A percentile compares a stretch with the other conserved stretches of the same genome.
phyloP scores from a whole-genome alignment of 495 filamentous ascomycete genomes.

The Talaromyces liani region DNA sequence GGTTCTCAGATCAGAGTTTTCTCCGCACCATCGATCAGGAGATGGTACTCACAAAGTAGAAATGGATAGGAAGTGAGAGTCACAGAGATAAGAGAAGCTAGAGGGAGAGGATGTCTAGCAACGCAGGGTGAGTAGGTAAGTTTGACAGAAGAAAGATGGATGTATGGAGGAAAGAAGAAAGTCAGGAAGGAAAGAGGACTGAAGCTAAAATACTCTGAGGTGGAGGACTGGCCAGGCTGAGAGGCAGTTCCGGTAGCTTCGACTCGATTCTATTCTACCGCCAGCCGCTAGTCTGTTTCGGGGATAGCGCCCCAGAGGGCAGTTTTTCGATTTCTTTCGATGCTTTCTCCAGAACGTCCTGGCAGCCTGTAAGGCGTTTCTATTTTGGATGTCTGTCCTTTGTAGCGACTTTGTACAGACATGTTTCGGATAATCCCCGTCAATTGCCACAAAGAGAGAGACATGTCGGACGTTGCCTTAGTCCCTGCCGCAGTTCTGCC shows the following conservation, averaged over 20 bases:
- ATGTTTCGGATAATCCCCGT: not conserved
- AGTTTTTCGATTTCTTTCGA: conserved; percentile 6
- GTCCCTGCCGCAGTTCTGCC: not conserved
- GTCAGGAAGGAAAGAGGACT: conserved; percentile 1
- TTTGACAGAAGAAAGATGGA: not conserved
- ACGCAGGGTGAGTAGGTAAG: not conserved
- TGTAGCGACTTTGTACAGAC: not conserved
- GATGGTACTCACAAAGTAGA: conserved; percentile 2
- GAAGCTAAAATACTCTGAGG: conserved; percentile 9
- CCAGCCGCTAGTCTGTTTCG: not conserved
- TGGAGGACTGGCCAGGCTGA: conserved; percentile 2
- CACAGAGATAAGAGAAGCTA: conserved; percentile 2
- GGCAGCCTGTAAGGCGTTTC: not conserved
- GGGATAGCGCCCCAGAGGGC: not conserved
- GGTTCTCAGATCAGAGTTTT: not conserved
- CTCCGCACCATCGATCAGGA: not conserved
- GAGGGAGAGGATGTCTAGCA: not conserved
- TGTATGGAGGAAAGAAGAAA: conserved; percentile 2
- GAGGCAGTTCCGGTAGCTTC: conserved; percentile 9
- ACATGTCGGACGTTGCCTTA: not conserved
- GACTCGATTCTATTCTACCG: conserved; percentile 10
- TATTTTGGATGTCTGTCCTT: not conserved
- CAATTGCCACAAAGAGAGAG: not conserved
- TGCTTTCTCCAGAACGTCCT: not conserved
- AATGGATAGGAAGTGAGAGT: not conserved